These are phyloP conservation scores for Lasiodiplodia theobromae DNA, from an alignment of 2,329 filamentous ascomycete genomes.

Conservation along the genomic window DNA sequence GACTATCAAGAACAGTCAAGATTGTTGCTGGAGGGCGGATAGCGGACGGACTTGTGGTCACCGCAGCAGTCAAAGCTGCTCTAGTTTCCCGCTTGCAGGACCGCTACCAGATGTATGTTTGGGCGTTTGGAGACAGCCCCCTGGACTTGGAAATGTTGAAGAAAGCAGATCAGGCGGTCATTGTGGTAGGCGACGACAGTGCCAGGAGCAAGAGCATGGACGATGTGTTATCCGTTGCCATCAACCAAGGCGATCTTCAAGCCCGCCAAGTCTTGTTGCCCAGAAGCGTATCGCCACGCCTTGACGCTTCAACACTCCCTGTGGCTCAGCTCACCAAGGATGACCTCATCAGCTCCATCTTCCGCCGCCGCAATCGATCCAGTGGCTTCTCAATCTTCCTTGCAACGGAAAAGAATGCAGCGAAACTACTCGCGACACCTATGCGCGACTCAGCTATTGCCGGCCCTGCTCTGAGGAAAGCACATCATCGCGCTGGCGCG, in stretches of 20 bases:
- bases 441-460: constrained; percentile 58
- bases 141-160: constrained; percentile 66
- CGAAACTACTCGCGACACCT: constrained; percentile 61
- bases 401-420: constrained; percentile 53
- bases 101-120: constrained; percentile 50
- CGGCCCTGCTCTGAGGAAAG: constrained; percentile 57
- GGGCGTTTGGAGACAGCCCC: constrained; percentile 67
- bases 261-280: constrained; percentile 60
- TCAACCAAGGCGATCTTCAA: constrained; percentile 50
- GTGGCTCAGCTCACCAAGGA: constrained; percentile 44
- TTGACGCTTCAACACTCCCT: constrained; percentile 55
- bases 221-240: constrained; percentile 49
- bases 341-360: constrained; percentile 33
- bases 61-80: constrained; percentile 56
- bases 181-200: constrained; percentile 61
- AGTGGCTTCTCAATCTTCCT: constrained; percentile 46
- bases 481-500: constrained; percentile 58
- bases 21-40: constrained; percentile 63
- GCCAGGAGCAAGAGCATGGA: constrained; percentile 51
- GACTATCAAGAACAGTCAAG: constrained; percentile 51
- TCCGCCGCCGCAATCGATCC: constrained; percentile 31
- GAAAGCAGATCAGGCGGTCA: constrained; percentile 60
- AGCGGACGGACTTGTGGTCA: constrained; percentile 59
- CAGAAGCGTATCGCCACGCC: constrained; percentile 45
- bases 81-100: constrained; percentile 55